These are phyloP conservation scores for Lepiota venenata DNA, from an alignment of 768 basidiomycete species.

Conservation along the genomic window DNA sequence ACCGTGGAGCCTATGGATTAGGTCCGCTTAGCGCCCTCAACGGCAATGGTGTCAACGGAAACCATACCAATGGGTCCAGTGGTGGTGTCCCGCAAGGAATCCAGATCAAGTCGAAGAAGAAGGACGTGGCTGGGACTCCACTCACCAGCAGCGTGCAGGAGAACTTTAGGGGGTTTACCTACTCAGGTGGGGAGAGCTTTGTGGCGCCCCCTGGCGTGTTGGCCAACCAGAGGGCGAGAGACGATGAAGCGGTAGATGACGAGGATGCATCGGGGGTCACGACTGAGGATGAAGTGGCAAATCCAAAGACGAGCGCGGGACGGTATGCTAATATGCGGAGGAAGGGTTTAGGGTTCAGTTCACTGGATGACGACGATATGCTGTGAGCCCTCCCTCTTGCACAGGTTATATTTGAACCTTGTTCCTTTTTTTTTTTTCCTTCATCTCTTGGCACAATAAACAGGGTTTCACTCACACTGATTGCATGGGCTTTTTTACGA, in stretches of 20 bases:
- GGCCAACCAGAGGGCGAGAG: constrained; percentile 33
- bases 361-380: constrained; percentile 39
- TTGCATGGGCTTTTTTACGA: not conserved
- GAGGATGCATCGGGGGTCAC: constrained; percentile 46
- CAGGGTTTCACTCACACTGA: too few species aligned
- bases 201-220: constrained; percentile 26
- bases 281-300: constrained; percentile 78
- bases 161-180: constrained; percentile 95
- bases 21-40: constrained; percentile 7
- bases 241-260: constrained; percentile 53
- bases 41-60: constrained; percentile 9
- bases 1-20: constrained; percentile 1
- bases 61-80: constrained; percentile 17
- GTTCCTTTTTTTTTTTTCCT: constrained; percentile 5
- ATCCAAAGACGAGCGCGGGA: constrained; percentile 59
- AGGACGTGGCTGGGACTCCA: constrained; percentile 55
- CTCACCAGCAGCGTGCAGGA: constrained; percentile 93
- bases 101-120: constrained; percentile 48
- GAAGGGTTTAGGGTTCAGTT: constrained; percentile 42
- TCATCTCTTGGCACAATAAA: not conserved
- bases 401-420: not conserved
- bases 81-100: constrained; percentile 32
- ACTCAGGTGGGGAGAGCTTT: constrained; percentile 71
- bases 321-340: constrained; percentile 60
- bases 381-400: constrained; percentile 16